A percentile compares a stretch with the other conserved stretches of the same genome.
These are phyloP conservation scores for Paraconiothyrium brasiliense DNA, from an alignment of 2,329 filamentous ascomycete species.

Conservation along the genomic window DNA sequence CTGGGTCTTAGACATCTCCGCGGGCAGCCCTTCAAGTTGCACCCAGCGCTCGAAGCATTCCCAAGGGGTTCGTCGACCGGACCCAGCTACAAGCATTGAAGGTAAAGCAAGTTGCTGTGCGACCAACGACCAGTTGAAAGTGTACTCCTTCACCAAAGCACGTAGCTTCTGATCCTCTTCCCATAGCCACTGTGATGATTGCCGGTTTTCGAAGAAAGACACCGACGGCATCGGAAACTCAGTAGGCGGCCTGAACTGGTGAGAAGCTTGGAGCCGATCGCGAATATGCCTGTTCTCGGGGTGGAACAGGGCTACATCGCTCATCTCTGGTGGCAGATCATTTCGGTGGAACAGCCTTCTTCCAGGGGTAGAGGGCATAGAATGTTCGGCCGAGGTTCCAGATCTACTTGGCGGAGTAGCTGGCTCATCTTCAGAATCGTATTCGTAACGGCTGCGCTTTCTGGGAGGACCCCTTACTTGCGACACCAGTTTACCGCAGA, in stretches of 20 bases:
- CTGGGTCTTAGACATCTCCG: constrained; percentile 92
- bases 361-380: constrained; percentile 52
- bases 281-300: constrained; percentile 89
- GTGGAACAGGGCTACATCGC: constrained; percentile 85
- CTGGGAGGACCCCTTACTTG: constrained; percentile 70
- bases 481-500: constrained; percentile 80
- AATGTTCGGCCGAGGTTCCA: constrained; percentile 54
- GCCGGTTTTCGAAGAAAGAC: constrained; percentile 87
- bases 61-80: constrained; percentile 93
- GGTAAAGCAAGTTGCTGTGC: constrained; percentile 78
- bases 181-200: constrained; percentile 89
- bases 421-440: constrained; percentile 74
- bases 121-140: constrained; percentile 98
- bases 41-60: constrained; percentile 99
- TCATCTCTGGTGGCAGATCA: constrained; percentile 73
- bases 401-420: constrained; percentile 48
- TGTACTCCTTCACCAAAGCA: constrained; percentile 85
- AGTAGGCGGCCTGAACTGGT: constrained; percentile 91
- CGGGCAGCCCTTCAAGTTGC: constrained; percentile 85
- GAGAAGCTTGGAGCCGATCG: constrained; percentile 87
- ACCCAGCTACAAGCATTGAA: constrained; percentile 82
- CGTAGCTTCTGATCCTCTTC: constrained; percentile 91
- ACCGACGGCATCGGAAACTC: constrained; percentile 91
- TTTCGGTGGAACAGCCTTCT: constrained; percentile 50
- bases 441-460: constrained; percentile 85